These are phyloP conservation scores for Aspergillus awamori DNA, from an alignment of 2,329 filamentous ascomycete genomes.

Conservation along the genomic window DNA sequence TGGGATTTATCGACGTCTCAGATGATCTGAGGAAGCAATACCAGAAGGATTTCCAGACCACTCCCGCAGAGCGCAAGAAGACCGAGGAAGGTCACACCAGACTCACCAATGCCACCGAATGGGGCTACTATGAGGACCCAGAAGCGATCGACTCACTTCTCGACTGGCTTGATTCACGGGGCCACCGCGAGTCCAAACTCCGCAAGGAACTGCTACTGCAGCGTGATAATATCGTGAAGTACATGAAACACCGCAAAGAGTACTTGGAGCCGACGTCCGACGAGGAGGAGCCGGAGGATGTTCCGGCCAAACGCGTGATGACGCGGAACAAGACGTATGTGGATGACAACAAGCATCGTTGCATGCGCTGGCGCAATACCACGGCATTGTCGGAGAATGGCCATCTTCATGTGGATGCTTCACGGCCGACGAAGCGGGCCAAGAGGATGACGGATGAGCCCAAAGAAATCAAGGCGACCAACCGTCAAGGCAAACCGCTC, in stretches of 20 bases:
- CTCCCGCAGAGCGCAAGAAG: slow-evolving; percentile 80
- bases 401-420: slow-evolving; percentile 63
- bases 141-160: slow-evolving; percentile 77
- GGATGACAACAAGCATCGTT: slow-evolving; percentile 60
- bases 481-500: slow-evolving; percentile 53
- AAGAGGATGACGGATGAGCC: slow-evolving; percentile 48
- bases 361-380: slow-evolving; percentile 67
- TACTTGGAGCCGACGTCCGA: slow-evolving; percentile 65
- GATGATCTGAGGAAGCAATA: slow-evolving; percentile 75
- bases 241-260: slow-evolving; percentile 77
- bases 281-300: slow-evolving; percentile 51
- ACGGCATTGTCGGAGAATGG: slow-evolving; percentile 62
- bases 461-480: slow-evolving; percentile 45
- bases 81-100: slow-evolving; percentile 82
- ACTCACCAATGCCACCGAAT: slow-evolving; percentile 75
- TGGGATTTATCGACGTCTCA: slow-evolving; percentile 80
- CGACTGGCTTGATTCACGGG: slow-evolving; percentile 84
- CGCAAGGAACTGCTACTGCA: slow-evolving; percentile 81
- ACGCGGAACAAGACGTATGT: slow-evolving; percentile 65
- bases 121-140: slow-evolving; percentile 87
- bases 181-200: slow-evolving; percentile 81
- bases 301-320: slow-evolving; percentile 57
- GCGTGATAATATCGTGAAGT: slow-evolving; percentile 72
- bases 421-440: slow-evolving; percentile 53
- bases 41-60: slow-evolving; percentile 74